These are phyloP conservation scores for Incumbomyces delicatus DNA, from an alignment of 2,329 filamentous ascomycete genomes.

Conservation along the genomic window DNA sequence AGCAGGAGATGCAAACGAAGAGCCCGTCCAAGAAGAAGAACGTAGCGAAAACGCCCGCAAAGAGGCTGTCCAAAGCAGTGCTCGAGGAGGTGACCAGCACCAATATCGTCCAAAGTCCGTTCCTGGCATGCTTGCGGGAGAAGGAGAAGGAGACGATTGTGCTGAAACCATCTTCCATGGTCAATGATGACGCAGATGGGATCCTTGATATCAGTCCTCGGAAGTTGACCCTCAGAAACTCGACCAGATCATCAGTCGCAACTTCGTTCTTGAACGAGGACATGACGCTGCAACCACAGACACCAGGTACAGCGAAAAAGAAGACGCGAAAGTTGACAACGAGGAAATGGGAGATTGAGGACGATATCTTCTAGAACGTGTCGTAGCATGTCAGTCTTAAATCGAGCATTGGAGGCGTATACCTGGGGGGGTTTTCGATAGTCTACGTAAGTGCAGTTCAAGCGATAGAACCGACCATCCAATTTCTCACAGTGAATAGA, in stretches of 20 bases:
- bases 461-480: slow-evolving; percentile 5
- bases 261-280: neutral
- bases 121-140: slow-evolving; percentile 13
- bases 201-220: slow-evolving; percentile 17
- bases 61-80: slow-evolving; percentile 6
- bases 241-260: slow-evolving; percentile 7
- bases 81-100: slow-evolving; percentile 16
- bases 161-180: slow-evolving; percentile 11
- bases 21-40: slow-evolving; percentile 50
- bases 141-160: slow-evolving; percentile 12
- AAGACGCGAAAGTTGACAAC: slow-evolving; percentile 36
- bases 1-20: slow-evolving; percentile 53
- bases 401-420: neutral
- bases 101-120: slow-evolving; percentile 17
- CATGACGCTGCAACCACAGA: slow-evolving; percentile 9
- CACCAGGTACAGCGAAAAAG: slow-evolving; percentile 27
- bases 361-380: slow-evolving; percentile 18
- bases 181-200: slow-evolving; percentile 9
- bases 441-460: too few relatives aligned
- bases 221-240: slow-evolving; percentile 18
- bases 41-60: slow-evolving; percentile 11
- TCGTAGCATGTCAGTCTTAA: slow-evolving; percentile 25
- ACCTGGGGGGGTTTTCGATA: neutral
- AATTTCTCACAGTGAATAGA: too few relatives aligned
- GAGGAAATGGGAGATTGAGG: slow-evolving; percentile 38